Base-by-base conservation (phyloP, 208 protist genomes). In the Acanthamoeba divionensis region DNA sequence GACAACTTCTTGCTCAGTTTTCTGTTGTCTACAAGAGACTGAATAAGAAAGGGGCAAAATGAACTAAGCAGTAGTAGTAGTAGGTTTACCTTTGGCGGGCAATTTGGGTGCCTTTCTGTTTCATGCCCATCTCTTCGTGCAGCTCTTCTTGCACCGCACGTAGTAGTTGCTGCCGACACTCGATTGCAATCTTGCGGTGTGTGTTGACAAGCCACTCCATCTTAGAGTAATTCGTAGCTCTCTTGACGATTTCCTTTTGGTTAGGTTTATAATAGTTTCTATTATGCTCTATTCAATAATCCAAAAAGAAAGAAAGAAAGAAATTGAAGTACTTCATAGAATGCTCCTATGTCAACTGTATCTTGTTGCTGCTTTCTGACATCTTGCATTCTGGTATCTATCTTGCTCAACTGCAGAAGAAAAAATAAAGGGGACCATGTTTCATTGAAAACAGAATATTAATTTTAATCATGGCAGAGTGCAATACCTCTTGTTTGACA, bases 61-160 rank as follows among this genome's bases (percentile, higher is more conserved):
- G n/a, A n/a, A n/a, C n/a, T n/a, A n/a, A n/a, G n/a, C n/a, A n/a
- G n/a, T n/a, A n/a, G n/a, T n/a, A n/a, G n/a, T n/a, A n/a, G n/a
- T n/a, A n/a, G n/a, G 66, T 77, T 77, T 45, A 5, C 18, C 66
- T 29, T 77, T 45, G 9, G 47, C 66, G 15, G n/a, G 0, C 0
- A 77, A 21, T 10, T 29, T 44, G n/a, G n/a, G n/a, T n/a, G n/a
- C n/a, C n/a, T 45, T 77, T 77, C 66, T 77, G 47, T 45, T 77
- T 77, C 66, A 77, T 77, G 41, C 52, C 41, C 29, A 77, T 36
- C 38, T 77, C 66, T 45, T 77, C 66, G 41, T 77, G 41, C 24
- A 77, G 38, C 66, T 77, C 66, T 29, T 77, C 41, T n/a, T 77
- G 66, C 2, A 77, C 66, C 6, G 66, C 66, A n/a, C 52, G 47